Percentiles rank a stretch among this genome's conserved stretches.
phyloP scores from a whole-genome alignment of 495 filamentous ascomycete species.

The Hypoxylon perforatum region DNA sequence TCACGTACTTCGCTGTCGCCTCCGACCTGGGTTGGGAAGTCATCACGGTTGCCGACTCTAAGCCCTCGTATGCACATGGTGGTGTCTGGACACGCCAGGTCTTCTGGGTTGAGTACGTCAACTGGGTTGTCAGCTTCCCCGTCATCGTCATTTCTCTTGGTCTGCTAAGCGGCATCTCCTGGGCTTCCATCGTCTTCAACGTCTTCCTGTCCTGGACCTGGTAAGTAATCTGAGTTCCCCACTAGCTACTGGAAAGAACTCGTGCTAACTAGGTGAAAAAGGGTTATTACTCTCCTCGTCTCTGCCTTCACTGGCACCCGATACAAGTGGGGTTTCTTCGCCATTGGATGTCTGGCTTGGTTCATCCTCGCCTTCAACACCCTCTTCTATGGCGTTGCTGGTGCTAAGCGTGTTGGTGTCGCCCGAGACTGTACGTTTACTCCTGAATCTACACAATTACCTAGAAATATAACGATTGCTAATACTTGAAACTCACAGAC shows the following conservation, averaged over 20 bases:
- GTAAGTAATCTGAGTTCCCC: conserved; percentile 31
- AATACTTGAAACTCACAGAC: conserved; percentile 34
- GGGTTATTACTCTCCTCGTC: conserved; percentile 56
- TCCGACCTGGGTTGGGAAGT: conserved; percentile 55
- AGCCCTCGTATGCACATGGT: conserved; percentile 31
- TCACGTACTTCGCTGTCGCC: conserved; percentile 58
- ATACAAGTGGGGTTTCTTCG: conserved; percentile 66
- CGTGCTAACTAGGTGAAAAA: conserved; percentile 32
- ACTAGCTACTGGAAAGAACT: neutral
- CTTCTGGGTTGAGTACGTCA: conserved; percentile 63
- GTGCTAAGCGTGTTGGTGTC: conserved; percentile 53
- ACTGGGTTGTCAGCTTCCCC: conserved; percentile 61
- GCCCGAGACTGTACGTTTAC: conserved; percentile 44
- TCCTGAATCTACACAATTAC: too few species aligned
- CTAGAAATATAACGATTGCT: neutral
- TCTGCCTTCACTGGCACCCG: conserved; percentile 55
- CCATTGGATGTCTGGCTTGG: conserved; percentile 54
- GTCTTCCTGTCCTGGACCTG: conserved; percentile 58
- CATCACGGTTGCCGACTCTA: conserved; percentile 48
- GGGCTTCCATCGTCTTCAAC: conserved; percentile 60
- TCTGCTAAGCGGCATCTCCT: conserved; percentile 56
- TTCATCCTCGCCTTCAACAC: conserved; percentile 50
- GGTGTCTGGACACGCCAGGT: conserved; percentile 54
- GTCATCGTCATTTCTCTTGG: conserved; percentile 54
- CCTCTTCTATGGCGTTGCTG: conserved; percentile 34